phyloP scores from a whole-genome alignment of 805 yeast genomes.

The Isabelozyma heimii region DNA sequence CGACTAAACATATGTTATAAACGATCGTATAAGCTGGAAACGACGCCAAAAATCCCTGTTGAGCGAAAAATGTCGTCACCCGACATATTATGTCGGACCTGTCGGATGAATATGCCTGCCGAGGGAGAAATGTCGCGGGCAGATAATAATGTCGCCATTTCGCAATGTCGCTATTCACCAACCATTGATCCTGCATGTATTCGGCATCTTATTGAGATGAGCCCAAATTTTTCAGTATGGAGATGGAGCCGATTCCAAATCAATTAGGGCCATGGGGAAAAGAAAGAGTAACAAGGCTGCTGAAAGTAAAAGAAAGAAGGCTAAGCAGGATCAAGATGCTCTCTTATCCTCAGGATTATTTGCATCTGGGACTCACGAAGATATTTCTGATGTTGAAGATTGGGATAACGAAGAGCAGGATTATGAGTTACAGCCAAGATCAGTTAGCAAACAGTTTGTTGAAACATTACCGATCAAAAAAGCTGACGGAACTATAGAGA shows the following conservation, averaged over 20 bases:
- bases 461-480: conserved; percentile 82
- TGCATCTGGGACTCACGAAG: conserved; percentile 7
- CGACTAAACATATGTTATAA: neutral
- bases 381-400: conserved; percentile 19
- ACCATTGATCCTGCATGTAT: neutral
- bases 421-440: conserved; percentile 73
- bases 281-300: conserved; percentile 22
- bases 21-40: neutral
- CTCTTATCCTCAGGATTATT: conserved; percentile 37
- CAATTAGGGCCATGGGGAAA: conserved; percentile 25
- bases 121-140: neutral
- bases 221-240: neutral
- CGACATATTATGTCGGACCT: neutral
- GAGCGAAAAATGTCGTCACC: neutral
- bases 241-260: neutral
- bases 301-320: conserved; percentile 33
- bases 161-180: neutral
- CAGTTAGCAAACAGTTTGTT: conserved; percentile 43
- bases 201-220: neutral
- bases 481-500: conserved; percentile 68
- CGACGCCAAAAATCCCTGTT: neutral
- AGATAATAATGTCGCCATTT: neutral
- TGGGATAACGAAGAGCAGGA: conserved; percentile 80
- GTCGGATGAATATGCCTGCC: neutral
- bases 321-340: conserved; percentile 40